Evolutionary conservation across 805 yeast species (phyloP).

Genomic region (Metschnikowia lochheadii): DNA sequence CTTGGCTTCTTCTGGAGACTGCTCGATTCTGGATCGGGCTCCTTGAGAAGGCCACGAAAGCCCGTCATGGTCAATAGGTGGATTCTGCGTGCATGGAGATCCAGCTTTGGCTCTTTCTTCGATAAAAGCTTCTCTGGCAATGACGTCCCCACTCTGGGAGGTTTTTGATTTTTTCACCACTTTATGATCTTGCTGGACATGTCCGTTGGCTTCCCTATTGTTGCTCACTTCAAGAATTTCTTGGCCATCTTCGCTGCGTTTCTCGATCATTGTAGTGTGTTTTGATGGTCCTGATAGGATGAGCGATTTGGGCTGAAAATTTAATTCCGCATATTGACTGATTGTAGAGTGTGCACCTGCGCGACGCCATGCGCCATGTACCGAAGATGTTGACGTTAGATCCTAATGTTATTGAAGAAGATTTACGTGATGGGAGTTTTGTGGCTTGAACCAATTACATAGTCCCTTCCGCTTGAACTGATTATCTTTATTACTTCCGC

Average conservation of each 20-base stretch:
- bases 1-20: slow-evolving; percentile 57
- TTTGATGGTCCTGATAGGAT: not conserved
- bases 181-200: not conserved
- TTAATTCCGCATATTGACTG: slow-evolving; percentile 1
- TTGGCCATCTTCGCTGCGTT: not conserved
- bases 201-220: not conserved
- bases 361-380: not conserved
- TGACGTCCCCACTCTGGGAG: slow-evolving; percentile 14
- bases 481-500: not conserved
- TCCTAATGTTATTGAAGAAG: too few relatives aligned
- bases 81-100: slow-evolving; percentile 74
- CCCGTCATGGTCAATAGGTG: slow-evolving; percentile 87
- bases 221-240: not conserved
- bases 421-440: not conserved
- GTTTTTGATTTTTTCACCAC: slow-evolving; percentile 20
- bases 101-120: slow-evolving; percentile 76
- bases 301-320: not conserved
- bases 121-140: slow-evolving; percentile 30
- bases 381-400: not conserved
- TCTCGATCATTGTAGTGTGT: slow-evolving; percentile 1
- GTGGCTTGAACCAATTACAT: not conserved
- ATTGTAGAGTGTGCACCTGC: slow-evolving; percentile 1
- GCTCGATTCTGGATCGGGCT: slow-evolving; percentile 71
- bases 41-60: slow-evolving; percentile 92
- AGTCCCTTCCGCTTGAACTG: not conserved